phyloP scores from a whole-genome alignment of 1,284 basidiomycete species.

The Exsudoporus floridanus region DNA sequence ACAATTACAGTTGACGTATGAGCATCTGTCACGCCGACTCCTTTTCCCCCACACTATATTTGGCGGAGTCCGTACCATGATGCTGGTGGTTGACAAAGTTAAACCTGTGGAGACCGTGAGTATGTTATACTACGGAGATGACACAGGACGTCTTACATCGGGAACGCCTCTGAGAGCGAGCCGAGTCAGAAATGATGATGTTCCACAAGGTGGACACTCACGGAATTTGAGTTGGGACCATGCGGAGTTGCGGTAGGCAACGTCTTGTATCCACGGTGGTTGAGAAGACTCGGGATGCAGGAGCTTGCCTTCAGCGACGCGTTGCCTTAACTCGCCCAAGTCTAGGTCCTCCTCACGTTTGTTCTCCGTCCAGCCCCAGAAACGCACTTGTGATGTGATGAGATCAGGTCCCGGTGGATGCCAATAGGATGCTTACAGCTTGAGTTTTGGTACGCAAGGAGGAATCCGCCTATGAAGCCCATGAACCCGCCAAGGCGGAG shows the following conservation, averaged over 20 bases:
- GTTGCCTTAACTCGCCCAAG: conserved; percentile 71
- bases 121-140: background rate
- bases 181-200: conserved; percentile 3
- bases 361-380: conserved; percentile 98
- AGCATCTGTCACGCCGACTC: conserved; percentile 27
- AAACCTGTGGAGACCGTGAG: conserved; percentile 57
- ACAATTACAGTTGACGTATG: conserved; percentile 7
- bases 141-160: conserved; percentile 49
- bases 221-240: conserved; percentile 91
- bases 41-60: conserved; percentile 57
- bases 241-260: conserved; percentile 88
- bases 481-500: conserved; percentile 44
- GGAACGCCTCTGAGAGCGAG: conserved; percentile 55
- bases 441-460: conserved; percentile 91
- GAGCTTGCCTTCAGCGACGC: conserved; percentile 72
- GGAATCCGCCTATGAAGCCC: conserved; percentile 86
- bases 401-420: conserved; percentile 13
- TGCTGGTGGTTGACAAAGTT: conserved; percentile 88
- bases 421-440: conserved; percentile 57
- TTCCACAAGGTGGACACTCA: conserved; percentile 44
- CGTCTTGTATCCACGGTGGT: conserved; percentile 84
- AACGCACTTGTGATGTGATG: conserved; percentile 59
- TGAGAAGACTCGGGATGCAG: conserved; percentile 84
- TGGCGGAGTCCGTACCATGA: conserved; percentile 83
- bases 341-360: conserved; percentile 77